Evolutionary conservation across 441 rosid genomes (phyloP), one percentile per base, ranked within the genome.

Genomic region (Gossypium laxum): DNA sequence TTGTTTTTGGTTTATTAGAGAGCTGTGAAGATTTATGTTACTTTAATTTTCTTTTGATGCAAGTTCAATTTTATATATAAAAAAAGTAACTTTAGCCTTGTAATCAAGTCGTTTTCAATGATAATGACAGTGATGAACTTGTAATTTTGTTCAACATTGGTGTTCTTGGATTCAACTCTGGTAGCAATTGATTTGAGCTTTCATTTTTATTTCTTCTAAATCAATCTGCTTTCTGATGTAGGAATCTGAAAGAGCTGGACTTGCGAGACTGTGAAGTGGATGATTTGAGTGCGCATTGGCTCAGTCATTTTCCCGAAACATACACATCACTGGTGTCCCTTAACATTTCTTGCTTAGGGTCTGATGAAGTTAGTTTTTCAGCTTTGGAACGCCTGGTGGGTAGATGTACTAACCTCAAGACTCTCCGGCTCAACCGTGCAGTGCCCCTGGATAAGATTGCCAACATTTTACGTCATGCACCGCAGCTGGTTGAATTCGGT

Each of bases 221-320:
- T 17, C 34, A 43, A 2, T 2, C 61, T 72, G 34, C 69, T 45
- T 79, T 50, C 32, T 55, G 60, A 55, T 59, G 75, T 83, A 92
- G 98, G 81, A 84, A 88, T 80, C 80, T 93, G 77, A 85, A 77
- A 79, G 96, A 80, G 81, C 78, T 93, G 55, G 97, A 93, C 79
- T 75, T 93, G 82, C 81, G 87, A 71, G 98, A 93, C 70, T 83
- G 96, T 67, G 90, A 87, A 59, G 96, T 93, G 71, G 97, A 91
- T 38, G 98, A 93, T 82, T 72, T 77, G 18, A 87, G 92, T 79
- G 96, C 90, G 71, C 89, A 86, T 32, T 93, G 97, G 97, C 87
- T 93, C 66, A 86, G 91, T 79, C 85, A 83, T 66, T 93, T 93
- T 68, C 97, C 98, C 0, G 91, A 91, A 7, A 71, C 89, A 1